phyloP scores from a whole-genome alignment of 352 stramenopile species.

The Peronosclerospora sorghi region DNA sequence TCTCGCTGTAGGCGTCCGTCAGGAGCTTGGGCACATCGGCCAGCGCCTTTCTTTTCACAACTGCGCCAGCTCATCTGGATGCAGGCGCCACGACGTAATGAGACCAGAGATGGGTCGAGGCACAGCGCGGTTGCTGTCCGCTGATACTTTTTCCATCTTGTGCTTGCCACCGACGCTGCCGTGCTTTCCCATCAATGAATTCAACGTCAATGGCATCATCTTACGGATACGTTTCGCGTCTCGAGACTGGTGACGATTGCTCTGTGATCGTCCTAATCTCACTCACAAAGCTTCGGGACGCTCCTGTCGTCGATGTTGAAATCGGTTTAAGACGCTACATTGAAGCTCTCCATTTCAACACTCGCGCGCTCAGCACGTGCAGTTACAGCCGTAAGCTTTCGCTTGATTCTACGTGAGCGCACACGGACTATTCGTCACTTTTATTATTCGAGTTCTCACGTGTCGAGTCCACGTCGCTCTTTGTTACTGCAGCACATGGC shows the following conservation, averaged over 20 bases:
- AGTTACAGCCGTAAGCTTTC: conserved; percentile 25
- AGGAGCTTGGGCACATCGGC: conserved; percentile 55
- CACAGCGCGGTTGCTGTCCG: conserved; percentile 64
- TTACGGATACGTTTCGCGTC: conserved; percentile 5
- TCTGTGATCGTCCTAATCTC: too few species aligned
- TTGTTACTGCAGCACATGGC: too few species aligned
- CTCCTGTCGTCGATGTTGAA: conserved; percentile 16
- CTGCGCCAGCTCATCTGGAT: conserved; percentile 64
- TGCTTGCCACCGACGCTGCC: conserved; percentile 1
- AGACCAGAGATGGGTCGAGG: conserved; percentile 48
- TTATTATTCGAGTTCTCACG: too few species aligned
- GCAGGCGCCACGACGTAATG: conserved; percentile 78
- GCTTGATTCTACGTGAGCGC: conserved; percentile 8
- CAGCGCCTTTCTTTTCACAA: conserved; percentile 70
- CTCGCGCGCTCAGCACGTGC: too few species aligned
- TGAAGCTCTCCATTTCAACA: conserved; percentile 18
- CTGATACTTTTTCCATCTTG: conserved; percentile 59
- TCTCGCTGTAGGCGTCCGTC: conserved; percentile 61
- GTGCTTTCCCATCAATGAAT: conserved; percentile 31
- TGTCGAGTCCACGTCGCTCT: too few species aligned
- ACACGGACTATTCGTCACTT: too few species aligned
- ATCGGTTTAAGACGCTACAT: conserved; percentile 41
- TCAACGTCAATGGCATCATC: conserved; percentile 34
- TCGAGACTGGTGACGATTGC: neutral
- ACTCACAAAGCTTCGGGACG: conserved; percentile 2